phyloP scores from a whole-genome alignment of 2,329 filamentous ascomycete genomes.

The Microthyrium microscopicum region DNA sequence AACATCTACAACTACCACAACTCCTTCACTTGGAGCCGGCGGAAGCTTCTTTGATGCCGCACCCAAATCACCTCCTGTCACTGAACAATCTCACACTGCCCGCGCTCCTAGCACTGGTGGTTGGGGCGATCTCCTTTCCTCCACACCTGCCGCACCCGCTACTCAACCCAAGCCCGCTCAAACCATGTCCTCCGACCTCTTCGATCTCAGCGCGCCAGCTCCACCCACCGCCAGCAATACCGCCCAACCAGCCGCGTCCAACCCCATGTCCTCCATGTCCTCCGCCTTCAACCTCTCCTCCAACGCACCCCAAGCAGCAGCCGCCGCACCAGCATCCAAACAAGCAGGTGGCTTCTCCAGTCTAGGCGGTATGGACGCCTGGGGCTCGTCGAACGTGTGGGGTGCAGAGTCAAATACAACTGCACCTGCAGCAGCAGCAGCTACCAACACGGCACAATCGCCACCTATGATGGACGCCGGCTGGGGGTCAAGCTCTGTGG shows the following conservation, averaged over 20 bases:
- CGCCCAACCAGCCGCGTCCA: slow-evolving; percentile 14
- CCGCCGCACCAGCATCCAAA: slow-evolving; percentile 15
- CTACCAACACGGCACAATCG: slow-evolving; percentile 41
- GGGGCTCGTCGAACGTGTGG: slow-evolving; percentile 49
- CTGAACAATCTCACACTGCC: slow-evolving; percentile 22
- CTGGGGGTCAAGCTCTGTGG: slow-evolving; percentile 22
- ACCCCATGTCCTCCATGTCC: slow-evolving; percentile 25
- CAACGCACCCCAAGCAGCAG: slow-evolving; percentile 19
- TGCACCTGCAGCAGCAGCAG: slow-evolving; percentile 16
- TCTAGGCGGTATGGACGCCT: slow-evolving; percentile 67
- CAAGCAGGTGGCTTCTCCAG: slow-evolving; percentile 25
- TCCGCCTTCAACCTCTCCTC: slow-evolving; percentile 73
- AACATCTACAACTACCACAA: slow-evolving; percentile 18
- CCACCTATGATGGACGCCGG: slow-evolving; percentile 48
- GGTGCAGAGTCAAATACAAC: slow-evolving; percentile 26
- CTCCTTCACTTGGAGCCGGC: slow-evolving; percentile 40
- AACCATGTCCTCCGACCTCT: slow-evolving; percentile 50
- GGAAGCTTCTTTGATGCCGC: slow-evolving; percentile 72
- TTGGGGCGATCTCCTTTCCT: slow-evolving; percentile 47
- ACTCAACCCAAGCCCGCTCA: slow-evolving; percentile 22
- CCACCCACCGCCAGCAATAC: slow-evolving; percentile 22
- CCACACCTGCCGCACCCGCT: slow-evolving; percentile 35
- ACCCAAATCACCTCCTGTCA: slow-evolving; percentile 31
- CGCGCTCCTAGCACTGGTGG: slow-evolving; percentile 36
- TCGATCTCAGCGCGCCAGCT: slow-evolving; percentile 49